Evolutionary conservation across 2,329 filamentous ascomycete species (phyloP), one percentile per base, ranked within the genome.

Genomic region (Ophiostoma piceae): DNA sequence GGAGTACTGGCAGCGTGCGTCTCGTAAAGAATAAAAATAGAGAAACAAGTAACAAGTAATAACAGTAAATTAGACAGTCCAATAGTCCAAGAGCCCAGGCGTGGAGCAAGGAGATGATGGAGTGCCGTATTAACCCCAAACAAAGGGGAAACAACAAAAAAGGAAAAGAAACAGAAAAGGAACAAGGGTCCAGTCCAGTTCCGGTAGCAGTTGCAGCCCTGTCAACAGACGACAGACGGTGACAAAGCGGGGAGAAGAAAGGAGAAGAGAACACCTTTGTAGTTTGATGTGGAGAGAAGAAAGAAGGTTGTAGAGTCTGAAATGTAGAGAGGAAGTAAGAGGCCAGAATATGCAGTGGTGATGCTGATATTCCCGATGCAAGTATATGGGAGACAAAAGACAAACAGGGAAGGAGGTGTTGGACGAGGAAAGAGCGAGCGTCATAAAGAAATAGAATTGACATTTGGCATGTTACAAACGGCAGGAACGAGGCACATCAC

Each of bases 131-230:
- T 57, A 57, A 57, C 51, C 51, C 19, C 29, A 32, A 35, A 65
- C 32, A 39, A 65, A 39, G 29, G 32, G 26, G 60, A 64, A 62
- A 65, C 16, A 39, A 37, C 60, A 19, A 65, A 65, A 37, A 3
- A 29, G 51, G 32, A 47, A 29, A 66, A 51, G 43, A 26, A 43
- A 65, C 22, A 64, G 35, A 29, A 51, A 35, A 32, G 7, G 29
- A 65, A 22, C 65, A 41, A 66, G 65, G 65, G 65, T 66, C 65
- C 37, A 47, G 35, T 41, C 26, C 19, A 22, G 65, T 66, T 66
- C 65, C 65, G 65, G 35, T 66, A 41, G 37, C 64, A 66, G 64
- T 66, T 66, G 64, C 37, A 66, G 64, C 37, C 65, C 39, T 66
- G 39, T 29, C 37, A 41, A 66, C 62, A 43, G 39, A 66, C 32